These are phyloP conservation scores for Saccharomyces hybrid DNA, from an alignment of 1,139 yeast genomes.

Conservation along the genomic window DNA sequence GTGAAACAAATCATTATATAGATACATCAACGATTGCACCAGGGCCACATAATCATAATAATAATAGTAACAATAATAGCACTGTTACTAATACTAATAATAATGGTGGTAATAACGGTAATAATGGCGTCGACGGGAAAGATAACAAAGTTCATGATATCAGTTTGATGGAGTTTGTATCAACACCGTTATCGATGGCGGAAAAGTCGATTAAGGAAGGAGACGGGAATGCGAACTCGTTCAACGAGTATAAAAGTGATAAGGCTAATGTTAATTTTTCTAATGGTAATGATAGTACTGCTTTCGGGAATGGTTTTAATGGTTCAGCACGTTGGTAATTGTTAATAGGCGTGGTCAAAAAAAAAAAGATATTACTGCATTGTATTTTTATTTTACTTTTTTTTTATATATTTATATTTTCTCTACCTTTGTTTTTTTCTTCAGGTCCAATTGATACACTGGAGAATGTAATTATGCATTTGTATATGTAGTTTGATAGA, in stretches of 20 bases:
- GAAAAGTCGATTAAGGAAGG: not conserved
- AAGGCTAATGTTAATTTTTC: constrained; percentile 8
- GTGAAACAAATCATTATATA: constrained; percentile 1
- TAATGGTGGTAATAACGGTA: constrained; percentile 1
- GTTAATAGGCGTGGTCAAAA: constrained; percentile 10
- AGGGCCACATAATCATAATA: not conserved
- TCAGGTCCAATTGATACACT: not conserved
- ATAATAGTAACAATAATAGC: too few relatives aligned
- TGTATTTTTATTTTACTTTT: not conserved
- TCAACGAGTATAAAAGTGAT: not conserved
- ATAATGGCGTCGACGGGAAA: not conserved
- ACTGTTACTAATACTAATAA: too few relatives aligned
- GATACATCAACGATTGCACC: not conserved
- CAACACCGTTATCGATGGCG: constrained; percentile 8
- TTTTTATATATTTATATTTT: not conserved
- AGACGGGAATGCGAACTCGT: not conserved
- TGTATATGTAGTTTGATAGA: not conserved
- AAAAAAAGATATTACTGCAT: not conserved
- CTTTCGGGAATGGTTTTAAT: constrained; percentile 5
- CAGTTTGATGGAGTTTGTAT: constrained; percentile 9
- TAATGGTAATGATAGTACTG: constrained; percentile 2
- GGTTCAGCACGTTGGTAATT: constrained; percentile 11
- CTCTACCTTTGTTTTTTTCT: not conserved
- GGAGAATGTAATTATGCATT: not conserved
- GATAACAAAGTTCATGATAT: constrained; percentile 6